Percentiles rank a stretch among this genome's conserved stretches.
Evolutionary conservation across 1,284 basidiomycete genomes (phyloP).

Genomic region (Malassezia arunalokei): DNA sequence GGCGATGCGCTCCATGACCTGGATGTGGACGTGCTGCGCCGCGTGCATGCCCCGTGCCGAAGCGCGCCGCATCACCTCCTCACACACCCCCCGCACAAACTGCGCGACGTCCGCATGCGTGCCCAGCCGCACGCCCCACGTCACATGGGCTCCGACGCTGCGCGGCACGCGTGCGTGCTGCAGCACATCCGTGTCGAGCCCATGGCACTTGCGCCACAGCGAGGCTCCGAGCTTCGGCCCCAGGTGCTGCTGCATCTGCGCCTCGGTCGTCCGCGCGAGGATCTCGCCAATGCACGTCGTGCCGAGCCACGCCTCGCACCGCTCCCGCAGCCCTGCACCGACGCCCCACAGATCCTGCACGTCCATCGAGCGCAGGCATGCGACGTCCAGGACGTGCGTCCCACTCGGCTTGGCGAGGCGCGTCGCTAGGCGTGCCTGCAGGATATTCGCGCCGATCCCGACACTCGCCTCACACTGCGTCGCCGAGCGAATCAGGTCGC

Average conservation of each 20-base stretch:
- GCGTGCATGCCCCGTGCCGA: conserved; percentile 58
- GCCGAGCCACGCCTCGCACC: conserved; percentile 58
- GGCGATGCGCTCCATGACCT: conserved; percentile 74
- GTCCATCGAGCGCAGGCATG: conserved; percentile 61
- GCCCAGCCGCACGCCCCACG: conserved; percentile 84
- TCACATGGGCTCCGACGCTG: conserved; percentile 23
- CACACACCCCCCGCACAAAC: conserved; percentile 32
- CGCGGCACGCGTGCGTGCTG: conserved; percentile 51
- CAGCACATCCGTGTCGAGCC: conserved; percentile 65
- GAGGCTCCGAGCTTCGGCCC: conserved; percentile 73
- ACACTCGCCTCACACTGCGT: conserved; percentile 73
- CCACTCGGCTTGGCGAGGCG: conserved; percentile 79
- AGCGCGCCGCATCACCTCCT: conserved; percentile 21
- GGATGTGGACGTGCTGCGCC: conserved; percentile 58
- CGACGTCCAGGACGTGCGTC: conserved; percentile 61
- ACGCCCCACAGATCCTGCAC: conserved; percentile 81
- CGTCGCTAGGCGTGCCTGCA: conserved; percentile 81
- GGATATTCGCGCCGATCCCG: conserved; percentile 79
- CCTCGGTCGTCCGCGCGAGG: conserved; percentile 14
- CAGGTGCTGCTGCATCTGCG: conserved; percentile 52
- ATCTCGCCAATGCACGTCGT: conserved; percentile 60
- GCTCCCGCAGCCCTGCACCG: conserved; percentile 51
- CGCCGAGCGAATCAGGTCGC: conserved; percentile 59
- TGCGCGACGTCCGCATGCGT: conserved; percentile 63
- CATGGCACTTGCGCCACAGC: conserved; percentile 68